Percentiles rank a stretch among this genome's conserved stretches.
phyloP scores from a whole-genome alignment of 495 filamentous ascomycete genomes.

The Pseudomonodictys pantanalensis region DNA sequence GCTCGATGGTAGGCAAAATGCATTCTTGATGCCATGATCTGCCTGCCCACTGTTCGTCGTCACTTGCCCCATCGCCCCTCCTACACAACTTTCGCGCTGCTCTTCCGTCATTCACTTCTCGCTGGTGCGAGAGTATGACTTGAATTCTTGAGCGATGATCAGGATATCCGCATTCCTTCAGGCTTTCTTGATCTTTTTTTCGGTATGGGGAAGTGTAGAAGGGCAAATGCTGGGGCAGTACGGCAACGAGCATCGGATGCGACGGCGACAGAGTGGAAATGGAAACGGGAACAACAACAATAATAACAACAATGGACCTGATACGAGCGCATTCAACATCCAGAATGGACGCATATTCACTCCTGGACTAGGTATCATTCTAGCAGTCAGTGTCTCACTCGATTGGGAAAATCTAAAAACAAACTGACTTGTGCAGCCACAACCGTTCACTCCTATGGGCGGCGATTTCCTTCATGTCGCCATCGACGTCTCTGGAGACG shows the following conservation, averaged over 20 bases:
- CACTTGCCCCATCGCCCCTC: not conserved
- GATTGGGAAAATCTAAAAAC: not conserved
- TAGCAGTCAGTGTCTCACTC: constrained; percentile 13
- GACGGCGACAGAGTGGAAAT: constrained; percentile 10
- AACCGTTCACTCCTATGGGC: constrained; percentile 64
- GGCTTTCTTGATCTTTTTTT: constrained; percentile 10
- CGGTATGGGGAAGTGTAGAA: constrained; percentile 8
- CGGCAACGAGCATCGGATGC: not conserved
- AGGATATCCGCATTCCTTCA: constrained; percentile 8
- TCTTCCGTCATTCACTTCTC: not conserved
- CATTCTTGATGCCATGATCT: not conserved
- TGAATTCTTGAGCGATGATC: constrained; percentile 33
- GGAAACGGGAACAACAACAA: constrained; percentile 1
- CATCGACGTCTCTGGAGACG: constrained; percentile 64
- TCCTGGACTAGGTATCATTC: constrained; percentile 27
- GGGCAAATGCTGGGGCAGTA: constrained; percentile 18
- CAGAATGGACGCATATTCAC: constrained; percentile 25
- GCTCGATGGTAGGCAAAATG: constrained; percentile 15
- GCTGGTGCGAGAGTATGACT: constrained; percentile 1
- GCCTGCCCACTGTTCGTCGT: not conserved
- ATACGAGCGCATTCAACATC: constrained; percentile 30
- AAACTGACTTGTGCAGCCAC: constrained; percentile 42
- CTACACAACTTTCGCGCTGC: not conserved
- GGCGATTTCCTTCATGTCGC: constrained; percentile 64
- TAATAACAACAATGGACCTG: constrained; percentile 1